phyloP scores from a whole-genome alignment of 257 asterid genomes.

The Penstemon barbatus region DNA sequence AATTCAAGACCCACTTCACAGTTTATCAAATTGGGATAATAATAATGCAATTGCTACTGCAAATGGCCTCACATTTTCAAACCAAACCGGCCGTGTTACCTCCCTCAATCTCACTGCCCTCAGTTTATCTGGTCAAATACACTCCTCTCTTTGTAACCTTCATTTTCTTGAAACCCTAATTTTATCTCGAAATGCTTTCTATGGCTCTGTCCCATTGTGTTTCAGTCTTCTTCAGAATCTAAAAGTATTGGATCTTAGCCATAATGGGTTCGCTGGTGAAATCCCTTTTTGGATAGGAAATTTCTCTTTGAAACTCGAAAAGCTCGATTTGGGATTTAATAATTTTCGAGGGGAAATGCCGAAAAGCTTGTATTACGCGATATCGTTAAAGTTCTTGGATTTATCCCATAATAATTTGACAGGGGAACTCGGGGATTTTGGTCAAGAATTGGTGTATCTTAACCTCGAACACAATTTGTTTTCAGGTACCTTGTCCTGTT shows the following conservation, averaged over 20 bases:
- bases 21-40: constrained; percentile 53
- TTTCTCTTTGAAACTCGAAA: constrained; percentile 54
- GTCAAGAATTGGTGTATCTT: constrained; percentile 52
- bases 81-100: constrained; percentile 58
- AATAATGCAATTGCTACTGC: constrained; percentile 20
- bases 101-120: constrained; percentile 71
- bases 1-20: constrained; percentile 49
- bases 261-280: constrained; percentile 49
- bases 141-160: constrained; percentile 70
- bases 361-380: constrained; percentile 42
- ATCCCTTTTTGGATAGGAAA: constrained; percentile 73
- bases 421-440: constrained; percentile 59
- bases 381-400: constrained; percentile 55
- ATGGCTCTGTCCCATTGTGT: constrained; percentile 59
- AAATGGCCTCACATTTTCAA: constrained; percentile 57
- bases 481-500: constrained; percentile 82
- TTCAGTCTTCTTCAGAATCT: constrained; percentile 48
- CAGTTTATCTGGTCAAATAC: constrained; percentile 59
- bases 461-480: constrained; percentile 62
- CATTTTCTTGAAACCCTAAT: constrained; percentile 56
- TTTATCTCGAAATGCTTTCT: constrained; percentile 62
- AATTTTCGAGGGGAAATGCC: constrained; percentile 62
- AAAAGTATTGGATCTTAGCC: constrained; percentile 58
- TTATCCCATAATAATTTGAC: constrained; percentile 65
- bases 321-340: constrained; percentile 59